phyloP scores from a whole-genome alignment of 73 alveolate genomes.

The Symbiodinium natans region DNA sequence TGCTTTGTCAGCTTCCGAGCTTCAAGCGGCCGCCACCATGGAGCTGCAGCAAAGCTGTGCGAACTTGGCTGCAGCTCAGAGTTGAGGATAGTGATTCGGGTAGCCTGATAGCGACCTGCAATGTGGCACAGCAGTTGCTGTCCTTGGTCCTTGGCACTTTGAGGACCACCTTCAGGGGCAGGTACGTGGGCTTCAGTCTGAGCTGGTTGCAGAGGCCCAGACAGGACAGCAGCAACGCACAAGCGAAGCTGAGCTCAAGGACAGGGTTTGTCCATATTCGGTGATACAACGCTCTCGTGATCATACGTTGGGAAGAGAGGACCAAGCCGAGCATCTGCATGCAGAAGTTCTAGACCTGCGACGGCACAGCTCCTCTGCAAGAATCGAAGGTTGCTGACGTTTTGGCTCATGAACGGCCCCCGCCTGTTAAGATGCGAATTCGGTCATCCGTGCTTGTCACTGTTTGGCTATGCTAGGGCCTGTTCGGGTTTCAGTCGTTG shows the following conservation, averaged over 20 bases:
- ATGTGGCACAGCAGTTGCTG: too few species aligned
- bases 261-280: background rate
- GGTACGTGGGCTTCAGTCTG: slow-evolving; percentile 14
- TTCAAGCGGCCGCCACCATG: slow-evolving; percentile 26
- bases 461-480: too few species aligned
- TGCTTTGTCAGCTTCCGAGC: slow-evolving; percentile 70
- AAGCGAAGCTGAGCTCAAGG: slow-evolving; percentile 29
- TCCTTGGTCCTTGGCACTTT: too few species aligned
- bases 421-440: too few species aligned
- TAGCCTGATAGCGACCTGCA: too few species aligned
- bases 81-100: background rate
- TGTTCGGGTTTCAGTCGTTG: too few species aligned
- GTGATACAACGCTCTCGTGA: background rate
- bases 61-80: background rate
- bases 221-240: slow-evolving; percentile 30
- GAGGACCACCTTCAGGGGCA: slow-evolving; percentile 19
- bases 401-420: too few species aligned
- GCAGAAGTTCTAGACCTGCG: background rate
- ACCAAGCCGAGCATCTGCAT: background rate
- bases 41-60: background rate
- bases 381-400: too few species aligned
- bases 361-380: background rate
- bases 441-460: too few species aligned
- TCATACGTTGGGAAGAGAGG: too few species aligned
- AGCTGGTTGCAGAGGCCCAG: slow-evolving; percentile 29